phyloP scores from a whole-genome alignment of 2,329 filamentous ascomycete genomes.

The Xylariaceae sp. region DNA sequence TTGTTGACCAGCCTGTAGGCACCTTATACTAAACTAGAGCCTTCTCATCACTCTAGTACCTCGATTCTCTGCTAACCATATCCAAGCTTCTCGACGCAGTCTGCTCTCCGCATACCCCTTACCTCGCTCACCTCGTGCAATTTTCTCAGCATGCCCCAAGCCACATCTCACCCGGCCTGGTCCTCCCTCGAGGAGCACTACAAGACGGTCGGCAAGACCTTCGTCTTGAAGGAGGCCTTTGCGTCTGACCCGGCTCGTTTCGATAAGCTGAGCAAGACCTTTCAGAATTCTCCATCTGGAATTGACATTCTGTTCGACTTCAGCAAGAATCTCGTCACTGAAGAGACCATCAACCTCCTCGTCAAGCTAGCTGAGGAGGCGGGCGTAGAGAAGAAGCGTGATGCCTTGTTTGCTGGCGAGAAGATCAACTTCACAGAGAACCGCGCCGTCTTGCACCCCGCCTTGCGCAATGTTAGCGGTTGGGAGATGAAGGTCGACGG shows the following conservation, averaged over 20 bases:
- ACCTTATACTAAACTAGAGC: no score
- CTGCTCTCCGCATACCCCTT: neutral
- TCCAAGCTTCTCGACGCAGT: neutral
- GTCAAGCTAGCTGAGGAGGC: constrained; percentile 92
- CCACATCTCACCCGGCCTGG: constrained; percentile 87
- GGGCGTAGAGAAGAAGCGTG: constrained; percentile 88
- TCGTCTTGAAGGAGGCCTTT: constrained; percentile 93
- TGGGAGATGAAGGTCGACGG: constrained; percentile 86
- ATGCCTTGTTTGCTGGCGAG: constrained; percentile 96
- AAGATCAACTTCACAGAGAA: constrained; percentile 99
- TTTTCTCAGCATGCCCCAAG: constrained; percentile 70
- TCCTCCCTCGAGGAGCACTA: constrained; percentile 90
- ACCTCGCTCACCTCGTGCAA: neutral
- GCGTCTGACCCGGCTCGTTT: constrained; percentile 87
- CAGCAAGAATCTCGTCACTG: constrained; percentile 97
- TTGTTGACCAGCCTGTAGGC: no score
- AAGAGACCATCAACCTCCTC: constrained; percentile 87
- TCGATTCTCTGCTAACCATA: neutral
- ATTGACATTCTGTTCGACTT: constrained; percentile 97
- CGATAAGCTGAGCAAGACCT: constrained; percentile 86
- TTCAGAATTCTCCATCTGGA: constrained; percentile 78
- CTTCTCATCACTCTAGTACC: neutral
- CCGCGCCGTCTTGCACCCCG: constrained; percentile 93
- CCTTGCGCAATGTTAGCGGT: constrained; percentile 87
- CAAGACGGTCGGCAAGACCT: constrained; percentile 82